These are phyloP conservation scores for Pterula multifida DNA, from an alignment of 1,284 basidiomycete genomes.

Conservation along the genomic window DNA sequence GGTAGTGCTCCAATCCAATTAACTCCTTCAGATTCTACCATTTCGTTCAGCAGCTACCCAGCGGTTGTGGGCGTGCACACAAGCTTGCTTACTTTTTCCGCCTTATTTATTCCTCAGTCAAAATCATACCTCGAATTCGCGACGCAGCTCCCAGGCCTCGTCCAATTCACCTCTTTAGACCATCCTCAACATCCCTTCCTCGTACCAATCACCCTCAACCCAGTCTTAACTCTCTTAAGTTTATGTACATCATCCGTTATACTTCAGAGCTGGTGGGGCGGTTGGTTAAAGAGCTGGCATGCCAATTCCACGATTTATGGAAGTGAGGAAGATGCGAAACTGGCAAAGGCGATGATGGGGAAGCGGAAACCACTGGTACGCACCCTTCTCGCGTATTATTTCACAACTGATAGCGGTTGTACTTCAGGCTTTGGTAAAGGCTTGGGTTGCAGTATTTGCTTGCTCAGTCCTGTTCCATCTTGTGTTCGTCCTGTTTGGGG, in stretches of 20 bases:
- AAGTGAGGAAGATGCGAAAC: slow-evolving; percentile 23
- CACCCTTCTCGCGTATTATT: slow-evolving; percentile 6
- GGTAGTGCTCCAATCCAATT: background rate
- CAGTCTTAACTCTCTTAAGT: slow-evolving; percentile 49
- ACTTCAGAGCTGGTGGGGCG: slow-evolving; percentile 66
- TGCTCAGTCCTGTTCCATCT: slow-evolving; percentile 35
- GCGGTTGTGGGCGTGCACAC: slow-evolving; percentile 66
- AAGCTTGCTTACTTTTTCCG: slow-evolving; percentile 51
- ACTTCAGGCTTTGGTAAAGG: slow-evolving; percentile 31
- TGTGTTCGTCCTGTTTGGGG: slow-evolving; percentile 61
- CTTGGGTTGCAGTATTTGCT: slow-evolving; percentile 40
- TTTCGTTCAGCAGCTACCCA: slow-evolving; percentile 29
- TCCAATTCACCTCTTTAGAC: slow-evolving; percentile 32
- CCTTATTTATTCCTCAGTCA: slow-evolving; percentile 56
- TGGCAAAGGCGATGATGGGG: slow-evolving; percentile 29
- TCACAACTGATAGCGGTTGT: slow-evolving; percentile 5
- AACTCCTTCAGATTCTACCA: slow-evolving; percentile 8
- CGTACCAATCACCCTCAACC: slow-evolving; percentile 52
- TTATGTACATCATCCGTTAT: slow-evolving; percentile 44
- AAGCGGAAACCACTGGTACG: slow-evolving; percentile 25
- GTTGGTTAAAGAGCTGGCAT: slow-evolving; percentile 48
- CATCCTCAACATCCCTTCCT: slow-evolving; percentile 56
- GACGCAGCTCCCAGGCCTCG: slow-evolving; percentile 12
- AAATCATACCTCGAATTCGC: slow-evolving; percentile 30
- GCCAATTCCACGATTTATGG: slow-evolving; percentile 20